These are phyloP conservation scores for Asterochloris erici DNA, from an alignment of 139 green algal genomes.

Conservation along the genomic window DNA sequence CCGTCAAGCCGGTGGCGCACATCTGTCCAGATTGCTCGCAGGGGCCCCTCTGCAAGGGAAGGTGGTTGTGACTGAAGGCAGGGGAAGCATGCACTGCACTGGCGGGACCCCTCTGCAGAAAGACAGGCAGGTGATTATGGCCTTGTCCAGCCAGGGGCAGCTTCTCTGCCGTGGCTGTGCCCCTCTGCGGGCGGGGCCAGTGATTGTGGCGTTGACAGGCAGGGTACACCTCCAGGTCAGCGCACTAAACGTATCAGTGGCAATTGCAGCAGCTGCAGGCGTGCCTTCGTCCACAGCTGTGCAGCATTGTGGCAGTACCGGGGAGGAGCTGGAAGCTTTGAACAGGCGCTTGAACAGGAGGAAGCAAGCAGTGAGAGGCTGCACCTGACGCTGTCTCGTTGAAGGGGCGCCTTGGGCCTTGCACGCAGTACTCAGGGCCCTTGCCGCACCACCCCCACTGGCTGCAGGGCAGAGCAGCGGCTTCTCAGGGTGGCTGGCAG, in stretches of 20 bases:
- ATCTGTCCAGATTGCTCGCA: not conserved
- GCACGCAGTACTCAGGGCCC: constrained; percentile 6
- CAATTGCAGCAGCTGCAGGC: not conserved
- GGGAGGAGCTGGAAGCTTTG: not conserved
- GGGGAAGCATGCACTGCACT: too few species aligned
- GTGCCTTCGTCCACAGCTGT: not conserved
- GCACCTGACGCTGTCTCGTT: constrained; percentile 8
- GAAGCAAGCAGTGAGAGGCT: too few species aligned
- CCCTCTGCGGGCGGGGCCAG: too few species aligned
- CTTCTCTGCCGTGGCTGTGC: too few species aligned
- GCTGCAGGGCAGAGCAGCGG: not conserved
- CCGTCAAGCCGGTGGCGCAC: not conserved
- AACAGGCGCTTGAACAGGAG: not conserved
- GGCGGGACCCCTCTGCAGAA: too few species aligned
- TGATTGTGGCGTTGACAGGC: too few species aligned
- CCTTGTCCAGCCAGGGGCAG: too few species aligned
- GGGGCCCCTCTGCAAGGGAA: too few species aligned
- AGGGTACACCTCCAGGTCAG: not conserved
- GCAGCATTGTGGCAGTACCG: not conserved
- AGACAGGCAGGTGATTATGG: too few species aligned
- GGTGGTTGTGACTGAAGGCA: too few species aligned
- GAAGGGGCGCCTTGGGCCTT: not conserved
- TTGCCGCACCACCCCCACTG: constrained; percentile 13
- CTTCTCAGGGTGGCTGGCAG: too few species aligned
- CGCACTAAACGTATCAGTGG: not conserved